Evolutionary conservation across 129 eudicot genomes (phyloP), one percentile per base, ranked within the genome.

Genomic region (Silybum marianum): DNA sequence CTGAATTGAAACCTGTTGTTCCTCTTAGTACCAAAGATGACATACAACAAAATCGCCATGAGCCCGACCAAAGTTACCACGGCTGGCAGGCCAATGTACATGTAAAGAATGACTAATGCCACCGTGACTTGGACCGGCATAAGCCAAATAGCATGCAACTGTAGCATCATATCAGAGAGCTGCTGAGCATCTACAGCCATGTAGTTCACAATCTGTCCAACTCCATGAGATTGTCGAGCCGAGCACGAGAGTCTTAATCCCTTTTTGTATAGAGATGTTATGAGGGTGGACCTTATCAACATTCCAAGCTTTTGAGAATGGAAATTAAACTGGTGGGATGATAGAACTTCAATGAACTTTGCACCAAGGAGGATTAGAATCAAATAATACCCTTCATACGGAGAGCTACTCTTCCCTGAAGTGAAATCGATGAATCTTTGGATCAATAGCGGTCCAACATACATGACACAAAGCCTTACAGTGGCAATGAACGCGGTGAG

Each of bases 181-280:
- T 95, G 98, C 72, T 95, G 98, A 80, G 97, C 97, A 85, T 95
- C 98, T 5, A 95, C 98, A 30, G 93, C 97, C 98, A 95, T 95
- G 80, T 95, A 95, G 77, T 95, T 95, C 67, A 95, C 98, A 40
- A 95, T 95, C 39, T 90, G 96, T 18, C 98, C 98, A 13, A 95
- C 91, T 7, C 98, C 98, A 24, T 95, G 98, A 16, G 90, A 84
- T 39, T 95, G 97, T 69, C 98, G 79, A 34, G 97, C 96, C 1
- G 98, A 95, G 81, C 97, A 90, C 0, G 98, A 84, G 7, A 95
- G 69, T 75, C 90, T 80, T 36, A 95, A 75, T 10, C 98, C 98
- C 86, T 95, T 95, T 83, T 88, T 95, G 85, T 95, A 95, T 51
- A 95, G 77, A 9, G 92, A 88, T 21, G 98, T 90, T 19, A 95